Evolutionary conservation across 441 rosid genomes (phyloP).

Genomic region (Euphorbia schlechtendalii): DNA sequence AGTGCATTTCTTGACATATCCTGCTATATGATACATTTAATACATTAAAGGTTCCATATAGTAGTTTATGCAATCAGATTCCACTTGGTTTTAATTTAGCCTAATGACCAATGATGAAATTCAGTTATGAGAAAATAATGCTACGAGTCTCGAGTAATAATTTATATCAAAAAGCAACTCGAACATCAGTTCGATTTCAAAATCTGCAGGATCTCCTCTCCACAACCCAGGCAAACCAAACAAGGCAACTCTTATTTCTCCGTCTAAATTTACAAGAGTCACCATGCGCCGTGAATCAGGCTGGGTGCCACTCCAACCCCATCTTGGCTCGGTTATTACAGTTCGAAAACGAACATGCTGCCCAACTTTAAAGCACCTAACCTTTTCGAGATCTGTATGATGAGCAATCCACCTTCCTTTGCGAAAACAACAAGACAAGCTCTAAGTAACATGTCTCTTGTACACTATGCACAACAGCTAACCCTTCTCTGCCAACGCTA

Average conservation of each 20-base stretch:
- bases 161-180: constrained; percentile 37
- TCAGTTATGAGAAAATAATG: neutral
- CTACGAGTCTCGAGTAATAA: neutral
- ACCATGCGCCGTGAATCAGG: constrained; percentile 71
- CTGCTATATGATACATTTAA: too few relatives aligned
- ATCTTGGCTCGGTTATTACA: constrained; percentile 80
- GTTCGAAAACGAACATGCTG: constrained; percentile 81
- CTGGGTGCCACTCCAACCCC: constrained; percentile 96
- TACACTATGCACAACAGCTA: constrained; percentile 88
- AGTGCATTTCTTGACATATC: too few relatives aligned
- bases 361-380: constrained; percentile 70
- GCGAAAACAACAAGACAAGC: constrained; percentile 90
- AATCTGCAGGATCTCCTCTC: constrained; percentile 96
- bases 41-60: too few relatives aligned
- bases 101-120: neutral
- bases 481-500: constrained; percentile 76
- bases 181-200: constrained; percentile 66
- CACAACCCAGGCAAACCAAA: constrained; percentile 77
- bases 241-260: constrained; percentile 87
- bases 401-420: constrained; percentile 79
- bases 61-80: too few relatives aligned
- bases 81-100: too few relatives aligned
- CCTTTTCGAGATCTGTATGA: constrained; percentile 85
- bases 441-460: constrained; percentile 89
- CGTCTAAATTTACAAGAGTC: constrained; percentile 89